Evolutionary conservation across 2,329 filamentous ascomycete species (phyloP).

Genomic region (Aureobasidium pullulans): DNA sequence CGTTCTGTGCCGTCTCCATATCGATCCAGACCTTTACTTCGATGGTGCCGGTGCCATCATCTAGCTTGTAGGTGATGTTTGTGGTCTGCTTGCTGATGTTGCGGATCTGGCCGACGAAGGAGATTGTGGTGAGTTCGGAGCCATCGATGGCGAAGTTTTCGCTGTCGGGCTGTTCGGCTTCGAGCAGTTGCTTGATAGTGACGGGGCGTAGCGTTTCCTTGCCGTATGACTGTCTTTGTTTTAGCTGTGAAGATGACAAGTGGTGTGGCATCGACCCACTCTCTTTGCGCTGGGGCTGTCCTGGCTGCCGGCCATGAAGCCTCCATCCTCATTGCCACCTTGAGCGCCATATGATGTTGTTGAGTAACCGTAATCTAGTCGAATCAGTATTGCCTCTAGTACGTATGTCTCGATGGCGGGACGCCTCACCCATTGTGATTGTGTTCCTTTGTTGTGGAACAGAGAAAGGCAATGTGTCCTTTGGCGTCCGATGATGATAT

Average conservation of each 20-base stretch:
- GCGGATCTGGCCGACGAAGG: slow-evolving; percentile 85
- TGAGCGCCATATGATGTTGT: slow-evolving; percentile 50
- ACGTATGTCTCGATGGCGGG: background rate
- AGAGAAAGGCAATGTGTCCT: too few species aligned
- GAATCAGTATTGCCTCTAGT: background rate
- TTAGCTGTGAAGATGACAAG: background rate
- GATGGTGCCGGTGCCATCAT: slow-evolving; percentile 87
- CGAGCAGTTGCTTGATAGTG: slow-evolving; percentile 89
- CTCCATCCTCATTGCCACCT: slow-evolving; percentile 50
- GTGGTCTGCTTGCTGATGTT: slow-evolving; percentile 79
- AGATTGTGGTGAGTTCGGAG: slow-evolving; percentile 64
- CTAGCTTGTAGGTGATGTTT: slow-evolving; percentile 85
- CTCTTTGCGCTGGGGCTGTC: slow-evolving; percentile 31
- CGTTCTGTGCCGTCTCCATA: slow-evolving; percentile 46
- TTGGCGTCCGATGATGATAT: background rate
- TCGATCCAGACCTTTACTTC: slow-evolving; percentile 88
- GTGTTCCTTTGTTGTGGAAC: background rate
- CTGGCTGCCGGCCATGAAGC: slow-evolving; percentile 48
- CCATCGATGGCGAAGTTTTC: slow-evolving; percentile 76
- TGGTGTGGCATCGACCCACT: slow-evolving; percentile 14
- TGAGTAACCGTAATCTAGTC: slow-evolving; percentile 38
- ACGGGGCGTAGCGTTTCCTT: slow-evolving; percentile 88
- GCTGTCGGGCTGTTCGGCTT: slow-evolving; percentile 67
- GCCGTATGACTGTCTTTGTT: slow-evolving; percentile 46
- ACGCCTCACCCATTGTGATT: slow-evolving; percentile 1